Evolutionary conservation across 2,329 filamentous ascomycete species (phyloP), one percentile per base, ranked within the genome.

Genomic region (Venturia nashicola): DNA sequence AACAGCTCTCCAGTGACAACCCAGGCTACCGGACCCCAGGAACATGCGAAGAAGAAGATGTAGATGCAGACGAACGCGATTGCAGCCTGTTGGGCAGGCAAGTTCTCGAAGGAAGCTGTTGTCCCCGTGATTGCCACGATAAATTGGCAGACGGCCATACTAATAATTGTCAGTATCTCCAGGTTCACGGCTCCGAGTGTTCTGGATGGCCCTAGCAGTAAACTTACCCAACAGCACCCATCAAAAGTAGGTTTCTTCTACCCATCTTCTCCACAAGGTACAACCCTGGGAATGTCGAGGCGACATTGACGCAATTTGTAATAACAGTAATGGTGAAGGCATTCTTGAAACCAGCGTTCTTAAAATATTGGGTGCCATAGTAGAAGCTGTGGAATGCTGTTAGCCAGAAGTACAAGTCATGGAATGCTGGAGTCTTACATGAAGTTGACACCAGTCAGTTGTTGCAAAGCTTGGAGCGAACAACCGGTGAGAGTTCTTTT

Each of bases 21-120:
- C 88, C 88, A 91, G 0, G 82, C 83, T 23, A 89, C 86, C 0
- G 88, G 88, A 3, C 88, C 88, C 88, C 88, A 91, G 0, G 87
- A 89, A 5, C 85, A 82, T 18, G 88, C 88, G 72, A 91, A 91
- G 80, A 90, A 90, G 77, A 89, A 90, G 64, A 91, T 88, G 75
- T 88, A 90, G 70, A 90, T 77, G 70, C 86, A 89, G 64, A 77
- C 74, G 61, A 77, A 77, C 1, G 76, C 72, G 42, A 77, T 76
- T 40, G 75, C 71, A 2, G 75, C 68, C 1, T 68, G 66, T 43
- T 76, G 75, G 1, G 75, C 72, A 0, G 72, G 32, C 2, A 72
- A 61, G 65, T 76, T 70, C 23, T 34, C 5, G 64, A 61, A 65
- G 65, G 76, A 70, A 23, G 72, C 72, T 14, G 73, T 73, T n/a